Conservation (phyloP, 2,329 filamentous ascomycete species). For the Cladophialophora immunda region DNA sequence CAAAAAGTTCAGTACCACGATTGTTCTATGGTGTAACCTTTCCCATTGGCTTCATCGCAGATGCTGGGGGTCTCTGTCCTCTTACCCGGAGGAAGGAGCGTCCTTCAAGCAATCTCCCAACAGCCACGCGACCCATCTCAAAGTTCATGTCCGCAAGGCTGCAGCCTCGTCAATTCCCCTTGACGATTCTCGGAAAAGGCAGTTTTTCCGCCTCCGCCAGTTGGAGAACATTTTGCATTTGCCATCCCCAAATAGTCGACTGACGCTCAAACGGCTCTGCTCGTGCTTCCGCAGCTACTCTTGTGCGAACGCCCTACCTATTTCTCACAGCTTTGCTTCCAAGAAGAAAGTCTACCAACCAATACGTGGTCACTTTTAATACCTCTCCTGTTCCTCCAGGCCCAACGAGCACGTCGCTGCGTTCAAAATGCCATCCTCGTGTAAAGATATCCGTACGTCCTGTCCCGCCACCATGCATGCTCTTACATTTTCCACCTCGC, state of each 20-base stretch:
- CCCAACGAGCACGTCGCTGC: neutral
- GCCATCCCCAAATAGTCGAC: neutral
- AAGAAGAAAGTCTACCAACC: neutral
- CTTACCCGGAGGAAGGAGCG: neutral
- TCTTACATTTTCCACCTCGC: neutral
- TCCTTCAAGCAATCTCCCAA: neutral
- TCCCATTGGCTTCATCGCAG: neutral
- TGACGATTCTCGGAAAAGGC: neutral
- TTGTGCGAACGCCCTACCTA: neutral
- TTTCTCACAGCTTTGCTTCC: neutral
- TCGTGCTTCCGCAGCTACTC: neutral
- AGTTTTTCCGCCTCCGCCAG: neutral
- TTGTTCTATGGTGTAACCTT: constrained; percentile 2
- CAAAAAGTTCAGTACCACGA: neutral
- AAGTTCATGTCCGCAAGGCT: neutral
- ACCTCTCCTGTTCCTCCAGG: neutral
- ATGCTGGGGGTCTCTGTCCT: neutral
- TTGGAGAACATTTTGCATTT: neutral
- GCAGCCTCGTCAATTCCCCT: neutral
- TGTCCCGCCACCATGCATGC: constrained; percentile 4
- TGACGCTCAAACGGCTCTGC: neutral
- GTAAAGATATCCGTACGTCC: constrained; percentile 89
- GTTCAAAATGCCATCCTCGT: constrained; percentile 87
- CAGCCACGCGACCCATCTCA: neutral
- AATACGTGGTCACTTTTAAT: neutral